Base-by-base conservation (phyloP, 1,139 yeast species). In the Entelexis sorbosivorans region DNA sequence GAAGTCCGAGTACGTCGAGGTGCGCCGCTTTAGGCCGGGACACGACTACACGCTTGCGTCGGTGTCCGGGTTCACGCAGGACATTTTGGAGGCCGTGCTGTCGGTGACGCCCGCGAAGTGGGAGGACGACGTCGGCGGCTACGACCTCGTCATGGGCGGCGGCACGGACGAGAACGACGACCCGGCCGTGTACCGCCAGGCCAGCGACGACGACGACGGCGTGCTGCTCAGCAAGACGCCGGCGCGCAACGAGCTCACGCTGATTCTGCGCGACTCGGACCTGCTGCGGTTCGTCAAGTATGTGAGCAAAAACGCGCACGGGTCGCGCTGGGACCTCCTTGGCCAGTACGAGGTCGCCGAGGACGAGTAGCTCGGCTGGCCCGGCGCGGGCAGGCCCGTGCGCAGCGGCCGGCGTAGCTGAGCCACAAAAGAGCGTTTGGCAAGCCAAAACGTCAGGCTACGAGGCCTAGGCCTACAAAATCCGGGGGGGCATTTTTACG, bases 21-120 rank as follows among this genome's bases (percentile, higher is more conserved):
- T 83, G 2, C 77, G 99, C 63, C 73, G 97, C 58, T 93, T 93
- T 69, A 77, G 98, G 60, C 98, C 96, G 0, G 98, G 97, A 1
- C 80, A 79, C 38, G 99, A 93, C 66, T 93, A 86, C 66, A 89
- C 91, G 4, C 72, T 93, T 48, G 98, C 98, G 0, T 86, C 97
- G 0, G 76, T 85, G 11, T 72, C 81, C 5, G 82, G 78, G 43
- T 70, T 73, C 43, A 60, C 58, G 6, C 53, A 47, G 7, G 49
- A 59, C 24, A 73, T 76, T 43, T 61, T 79, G 51, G 81, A 81
- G 56, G 93, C 89, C 3, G 84, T 95, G 0, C 66, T 88, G 52
- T 78, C 80, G 51, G 65, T 87, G 52, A 89, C 96, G 0, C 95
- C 95, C 1, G 79, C 86, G 3, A 73, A 73, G 58, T 86, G 78